A percentile compares a stretch with the other conserved stretches of the same genome.
phyloP scores from a whole-genome alignment of 129 eudicot species.

The Saussurea involucrata region DNA sequence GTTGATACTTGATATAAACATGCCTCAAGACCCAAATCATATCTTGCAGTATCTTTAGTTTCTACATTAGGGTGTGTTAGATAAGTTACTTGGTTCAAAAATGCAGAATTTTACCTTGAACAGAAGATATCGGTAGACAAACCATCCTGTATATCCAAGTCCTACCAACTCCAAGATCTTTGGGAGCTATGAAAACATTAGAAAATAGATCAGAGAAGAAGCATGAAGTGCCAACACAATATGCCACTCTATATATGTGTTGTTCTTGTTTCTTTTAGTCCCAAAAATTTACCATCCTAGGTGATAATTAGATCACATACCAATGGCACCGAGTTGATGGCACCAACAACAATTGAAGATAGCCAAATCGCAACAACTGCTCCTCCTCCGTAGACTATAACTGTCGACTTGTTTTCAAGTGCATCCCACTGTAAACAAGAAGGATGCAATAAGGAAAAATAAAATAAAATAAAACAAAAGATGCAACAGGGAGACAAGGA shows the following conservation, averaged over 20 bases:
- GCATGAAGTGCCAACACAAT: neutral
- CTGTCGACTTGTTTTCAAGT: constrained; percentile 93
- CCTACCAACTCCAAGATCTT: constrained; percentile 98
- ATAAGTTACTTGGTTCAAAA: neutral
- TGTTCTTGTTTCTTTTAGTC: neutral
- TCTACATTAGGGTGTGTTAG: neutral
- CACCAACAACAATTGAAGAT: constrained; percentile 79
- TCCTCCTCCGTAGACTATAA: constrained; percentile 91
- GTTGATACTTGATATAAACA: neutral
- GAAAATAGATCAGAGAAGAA: neutral
- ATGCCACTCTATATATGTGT: neutral
- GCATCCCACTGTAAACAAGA: constrained; percentile 73
- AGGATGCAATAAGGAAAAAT: neutral
- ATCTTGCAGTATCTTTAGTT: neutral
- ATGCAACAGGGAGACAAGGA: neutral
- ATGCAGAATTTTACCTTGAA: constrained; percentile 56
- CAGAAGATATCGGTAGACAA: constrained; percentile 97
- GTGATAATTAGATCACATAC: constrained; percentile 38
- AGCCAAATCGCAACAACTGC: constrained; percentile 87
- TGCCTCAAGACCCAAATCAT: neutral
- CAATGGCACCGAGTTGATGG: constrained; percentile 92
- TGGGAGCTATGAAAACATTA: constrained; percentile 49
- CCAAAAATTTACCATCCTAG: neutral
- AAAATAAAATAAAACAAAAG: too few relatives aligned
- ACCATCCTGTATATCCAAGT: constrained; percentile 98